Percentiles rank a stretch among this genome's conserved stretches.
Evolutionary conservation across 2,329 filamentous ascomycete species (phyloP).

Genomic region (Lecanicillium sp.): DNA sequence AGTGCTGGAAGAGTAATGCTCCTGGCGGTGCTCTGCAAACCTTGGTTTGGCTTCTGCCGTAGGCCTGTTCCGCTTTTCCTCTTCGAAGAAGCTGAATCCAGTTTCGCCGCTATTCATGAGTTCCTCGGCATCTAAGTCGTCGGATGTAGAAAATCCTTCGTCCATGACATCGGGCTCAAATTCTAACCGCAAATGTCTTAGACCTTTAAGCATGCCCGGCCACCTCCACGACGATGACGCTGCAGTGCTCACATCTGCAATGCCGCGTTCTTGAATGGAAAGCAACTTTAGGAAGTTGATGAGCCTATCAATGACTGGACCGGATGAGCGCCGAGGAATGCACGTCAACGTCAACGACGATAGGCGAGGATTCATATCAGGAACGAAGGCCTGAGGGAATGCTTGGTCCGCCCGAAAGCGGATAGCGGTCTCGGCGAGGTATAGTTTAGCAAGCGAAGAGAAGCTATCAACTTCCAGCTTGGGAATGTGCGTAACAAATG

Average conservation of each 20-base stretch:
- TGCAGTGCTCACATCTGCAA: constrained; percentile 22
- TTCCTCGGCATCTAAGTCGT: constrained; percentile 32
- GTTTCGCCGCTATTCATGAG: constrained; percentile 31
- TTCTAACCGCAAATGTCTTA: constrained; percentile 48
- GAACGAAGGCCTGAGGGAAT: constrained; percentile 41
- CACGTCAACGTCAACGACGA: constrained; percentile 43
- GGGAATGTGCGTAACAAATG: constrained; percentile 47
- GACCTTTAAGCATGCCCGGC: constrained; percentile 38
- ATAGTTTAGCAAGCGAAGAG: constrained; percentile 25
- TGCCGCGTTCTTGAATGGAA: constrained; percentile 39
- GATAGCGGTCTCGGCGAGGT: constrained; percentile 38
- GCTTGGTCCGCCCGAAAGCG: constrained; percentile 33
- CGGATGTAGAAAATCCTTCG: constrained; percentile 22
- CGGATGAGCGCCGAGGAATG: constrained; percentile 46
- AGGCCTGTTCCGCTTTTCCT: constrained; percentile 4
- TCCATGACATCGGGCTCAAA: constrained; percentile 38
- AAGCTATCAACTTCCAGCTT: constrained; percentile 32
- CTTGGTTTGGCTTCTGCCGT: constrained; percentile 6
- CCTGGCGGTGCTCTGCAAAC: background rate
- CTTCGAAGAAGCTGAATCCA: constrained; percentile 38
- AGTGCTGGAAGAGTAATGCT: constrained; percentile 2
- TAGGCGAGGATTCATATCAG: constrained; percentile 50
- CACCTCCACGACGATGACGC: constrained; percentile 24
- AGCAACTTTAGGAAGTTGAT: constrained; percentile 37
- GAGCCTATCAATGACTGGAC: constrained; percentile 40